These are phyloP conservation scores for Kwoniella europaea DNA, from an alignment of 768 basidiomycete genomes.

Conservation along the genomic window DNA sequence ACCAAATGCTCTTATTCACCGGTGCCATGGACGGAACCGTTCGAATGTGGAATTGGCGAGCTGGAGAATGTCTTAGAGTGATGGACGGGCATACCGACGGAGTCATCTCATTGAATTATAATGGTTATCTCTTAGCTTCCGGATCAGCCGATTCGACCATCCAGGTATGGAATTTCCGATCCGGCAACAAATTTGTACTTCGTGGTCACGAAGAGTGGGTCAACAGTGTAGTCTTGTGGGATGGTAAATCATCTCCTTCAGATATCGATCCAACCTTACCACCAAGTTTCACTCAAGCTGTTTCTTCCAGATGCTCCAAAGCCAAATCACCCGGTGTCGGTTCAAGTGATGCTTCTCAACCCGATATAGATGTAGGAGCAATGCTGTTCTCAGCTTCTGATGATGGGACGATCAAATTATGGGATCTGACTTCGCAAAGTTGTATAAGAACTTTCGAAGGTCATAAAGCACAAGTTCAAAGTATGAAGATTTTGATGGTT, in stretches of 20 bases:
- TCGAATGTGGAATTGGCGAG: slow-evolving; percentile 68
- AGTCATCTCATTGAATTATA: slow-evolving; percentile 88
- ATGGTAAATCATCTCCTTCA: slow-evolving; percentile 61
- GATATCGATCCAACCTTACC: slow-evolving; percentile 52
- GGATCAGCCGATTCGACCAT: slow-evolving; percentile 94
- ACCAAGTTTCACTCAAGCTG: slow-evolving; percentile 35
- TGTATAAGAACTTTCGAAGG: slow-evolving; percentile 85
- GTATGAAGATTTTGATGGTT: slow-evolving; percentile 75
- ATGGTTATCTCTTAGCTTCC: slow-evolving; percentile 86
- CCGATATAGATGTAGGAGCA: slow-evolving; percentile 68
- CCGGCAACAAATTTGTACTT: slow-evolving; percentile 87
- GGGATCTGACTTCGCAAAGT: slow-evolving; percentile 81
- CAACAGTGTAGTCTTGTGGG: slow-evolving; percentile 92
- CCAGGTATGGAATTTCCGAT: slow-evolving; percentile 73
- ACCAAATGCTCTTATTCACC: slow-evolving; percentile 91
- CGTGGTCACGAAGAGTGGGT: slow-evolving; percentile 96
- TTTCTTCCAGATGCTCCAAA: slow-evolving; percentile 18
- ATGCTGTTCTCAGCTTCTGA: slow-evolving; percentile 98
- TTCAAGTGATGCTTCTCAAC: slow-evolving; percentile 27
- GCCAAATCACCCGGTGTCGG: slow-evolving; percentile 21
- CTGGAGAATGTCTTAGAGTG: slow-evolving; percentile 63
- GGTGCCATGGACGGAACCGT: slow-evolving; percentile 95
- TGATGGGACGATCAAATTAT: slow-evolving; percentile 88
- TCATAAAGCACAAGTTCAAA: slow-evolving; percentile 94
- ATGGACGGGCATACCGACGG: slow-evolving; percentile 89